Percentiles rank a stretch among this genome's conserved stretches.
Evolutionary conservation across 371 early-diverging fungal genomes (phyloP).

Genomic region (Fennellomyces sp.): DNA sequence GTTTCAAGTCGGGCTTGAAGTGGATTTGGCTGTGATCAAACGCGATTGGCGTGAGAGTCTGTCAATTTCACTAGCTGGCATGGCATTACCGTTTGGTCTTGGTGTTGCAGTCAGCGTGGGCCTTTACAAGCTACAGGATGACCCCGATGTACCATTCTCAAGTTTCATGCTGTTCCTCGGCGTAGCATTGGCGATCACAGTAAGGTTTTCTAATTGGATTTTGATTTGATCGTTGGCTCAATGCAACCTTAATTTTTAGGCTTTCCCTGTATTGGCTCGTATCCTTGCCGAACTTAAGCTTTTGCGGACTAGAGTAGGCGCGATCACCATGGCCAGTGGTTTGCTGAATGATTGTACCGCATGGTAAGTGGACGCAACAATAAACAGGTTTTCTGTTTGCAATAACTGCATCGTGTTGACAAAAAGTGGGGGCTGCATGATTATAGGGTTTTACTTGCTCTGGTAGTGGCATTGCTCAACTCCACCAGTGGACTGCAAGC

Average conservation of each 20-base stretch:
- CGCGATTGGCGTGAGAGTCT: constrained; percentile 48
- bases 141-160: constrained; percentile 54
- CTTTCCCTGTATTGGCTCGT: constrained; percentile 92
- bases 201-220: constrained; percentile 18
- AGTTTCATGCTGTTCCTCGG: constrained; percentile 82
- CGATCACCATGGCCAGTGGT: constrained; percentile 83
- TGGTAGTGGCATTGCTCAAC: constrained; percentile 80
- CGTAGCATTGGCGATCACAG: constrained; percentile 91
- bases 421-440: not conserved
- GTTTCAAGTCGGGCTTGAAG: constrained; percentile 87
- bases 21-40: constrained; percentile 59
- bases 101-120: constrained; percentile 74
- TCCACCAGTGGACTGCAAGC: constrained; percentile 65
- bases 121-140: constrained; percentile 58
- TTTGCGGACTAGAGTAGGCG: constrained; percentile 81
- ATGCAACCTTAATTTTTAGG: constrained; percentile 32
- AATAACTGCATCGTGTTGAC: not conserved
- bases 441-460: constrained; percentile 65
- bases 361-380: constrained; percentile 60
- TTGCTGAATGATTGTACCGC: constrained; percentile 88
- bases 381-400: not conserved
- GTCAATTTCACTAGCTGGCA: constrained; percentile 70
- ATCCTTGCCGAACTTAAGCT: constrained; percentile 88
- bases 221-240: not conserved
- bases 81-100: constrained; percentile 77